Evolutionary conservation across 2,329 filamentous ascomycete species (phyloP).

Genomic region (Xylaria sp.): DNA sequence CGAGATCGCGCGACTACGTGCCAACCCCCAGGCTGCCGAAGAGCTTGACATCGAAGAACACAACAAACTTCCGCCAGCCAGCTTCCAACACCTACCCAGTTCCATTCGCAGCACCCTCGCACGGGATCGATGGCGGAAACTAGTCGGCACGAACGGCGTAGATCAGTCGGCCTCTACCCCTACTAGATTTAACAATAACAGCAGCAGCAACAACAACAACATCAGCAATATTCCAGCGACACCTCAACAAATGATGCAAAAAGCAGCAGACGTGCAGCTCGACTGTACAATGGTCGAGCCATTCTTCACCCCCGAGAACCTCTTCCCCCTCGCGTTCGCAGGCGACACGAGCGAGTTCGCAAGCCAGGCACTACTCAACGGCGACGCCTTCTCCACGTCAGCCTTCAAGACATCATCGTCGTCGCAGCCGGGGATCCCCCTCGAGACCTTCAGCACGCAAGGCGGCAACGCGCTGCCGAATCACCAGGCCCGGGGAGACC

Average conservation of each 20-base stretch:
- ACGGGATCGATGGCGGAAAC: conserved; percentile 62
- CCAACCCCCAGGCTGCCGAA: conserved; percentile 60
- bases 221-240: not conserved
- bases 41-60: conserved; percentile 62
- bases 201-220: conserved; percentile 3
- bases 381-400: conserved; percentile 29
- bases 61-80: conserved; percentile 55
- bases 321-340: conserved; percentile 46
- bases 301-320: conserved; percentile 50
- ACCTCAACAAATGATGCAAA: conserved; percentile 4
- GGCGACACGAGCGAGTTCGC: conserved; percentile 30
- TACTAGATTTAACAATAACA: conserved; percentile 5
- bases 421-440: conserved; percentile 25
- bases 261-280: conserved; percentile 44
- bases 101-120: conserved; percentile 58
- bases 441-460: conserved; percentile 35
- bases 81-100: conserved; percentile 60
- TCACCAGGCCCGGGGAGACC: not conserved
- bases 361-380: conserved; percentile 31
- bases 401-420: conserved; percentile 35
- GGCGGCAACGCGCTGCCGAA: conserved; percentile 17
- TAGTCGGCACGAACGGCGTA: conserved; percentile 53
- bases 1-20: conserved; percentile 61
- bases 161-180: conserved; percentile 36
- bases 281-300: conserved; percentile 53